Conservation (phyloP, 2,329 filamentous ascomycete genomes). For the Periconia digitata region DNA sequence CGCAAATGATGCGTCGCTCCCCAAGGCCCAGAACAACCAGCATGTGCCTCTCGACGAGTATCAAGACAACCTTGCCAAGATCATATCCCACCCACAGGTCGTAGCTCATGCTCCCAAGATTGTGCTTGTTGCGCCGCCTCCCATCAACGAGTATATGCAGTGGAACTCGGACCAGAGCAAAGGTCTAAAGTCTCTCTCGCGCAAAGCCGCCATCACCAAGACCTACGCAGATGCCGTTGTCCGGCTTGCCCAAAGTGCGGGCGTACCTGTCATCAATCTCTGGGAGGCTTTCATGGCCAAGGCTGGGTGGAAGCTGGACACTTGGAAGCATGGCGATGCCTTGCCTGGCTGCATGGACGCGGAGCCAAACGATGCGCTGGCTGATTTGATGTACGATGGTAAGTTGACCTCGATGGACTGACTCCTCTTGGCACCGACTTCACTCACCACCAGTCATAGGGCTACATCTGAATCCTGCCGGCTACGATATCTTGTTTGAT, state of each 20-base stretch:
- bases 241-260: slow-evolving; percentile 58
- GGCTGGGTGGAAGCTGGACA: slow-evolving; percentile 51
- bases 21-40: slow-evolving; percentile 65
- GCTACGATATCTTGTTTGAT: slow-evolving; percentile 59
- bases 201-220: slow-evolving; percentile 63
- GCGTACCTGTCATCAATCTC: slow-evolving; percentile 72
- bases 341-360: slow-evolving; percentile 60
- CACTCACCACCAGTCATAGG: slow-evolving; percentile 38
- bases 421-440: no score
- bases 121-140: slow-evolving; percentile 79
- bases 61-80: slow-evolving; percentile 68
- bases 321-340: slow-evolving; percentile 45
- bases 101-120: slow-evolving; percentile 70
- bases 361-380: slow-evolving; percentile 58
- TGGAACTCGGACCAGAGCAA: slow-evolving; percentile 49
- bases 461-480: slow-evolving; percentile 60
- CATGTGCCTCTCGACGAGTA: slow-evolving; percentile 78
- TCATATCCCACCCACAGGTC: slow-evolving; percentile 72
- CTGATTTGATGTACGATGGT: slow-evolving; percentile 60
- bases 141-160: slow-evolving; percentile 74
- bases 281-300: slow-evolving; percentile 76
- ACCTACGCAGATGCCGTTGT: slow-evolving; percentile 67
- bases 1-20: slow-evolving; percentile 82
- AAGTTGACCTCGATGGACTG: slow-evolving; percentile 17
- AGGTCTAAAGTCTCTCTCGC: slow-evolving; percentile 42